These are phyloP conservation scores for Cucumis cinereus DNA, from an alignment of 306 rosid species.

Conservation along the genomic window DNA sequence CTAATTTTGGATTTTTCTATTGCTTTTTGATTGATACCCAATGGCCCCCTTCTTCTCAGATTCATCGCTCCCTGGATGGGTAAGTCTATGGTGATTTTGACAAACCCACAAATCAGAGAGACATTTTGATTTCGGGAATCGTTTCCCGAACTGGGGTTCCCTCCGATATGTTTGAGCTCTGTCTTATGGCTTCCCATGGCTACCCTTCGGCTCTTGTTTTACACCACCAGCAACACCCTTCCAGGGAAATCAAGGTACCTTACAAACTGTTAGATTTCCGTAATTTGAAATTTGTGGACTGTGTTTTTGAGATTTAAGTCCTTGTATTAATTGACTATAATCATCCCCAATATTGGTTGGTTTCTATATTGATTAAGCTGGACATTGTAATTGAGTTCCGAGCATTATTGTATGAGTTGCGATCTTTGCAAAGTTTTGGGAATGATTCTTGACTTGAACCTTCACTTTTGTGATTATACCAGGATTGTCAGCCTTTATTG, in stretches of 20 bases:
- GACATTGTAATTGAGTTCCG: background rate
- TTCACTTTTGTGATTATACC: constrained; percentile 10
- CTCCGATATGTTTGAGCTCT: constrained; percentile 17
- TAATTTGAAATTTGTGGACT: background rate
- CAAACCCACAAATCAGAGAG: constrained; percentile 10
- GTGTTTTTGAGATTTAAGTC: background rate
- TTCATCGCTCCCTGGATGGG: constrained; percentile 21
- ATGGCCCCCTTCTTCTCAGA: background rate
- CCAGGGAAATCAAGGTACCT: constrained; percentile 34
- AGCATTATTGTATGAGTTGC: background rate
- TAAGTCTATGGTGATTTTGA: constrained; percentile 24
- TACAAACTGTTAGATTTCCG: background rate
- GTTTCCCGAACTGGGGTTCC: constrained; percentile 20
- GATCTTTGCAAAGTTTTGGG: background rate
- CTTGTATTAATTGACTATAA: background rate
- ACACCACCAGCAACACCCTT: constrained; percentile 30
- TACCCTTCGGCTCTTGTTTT: constrained; percentile 44
- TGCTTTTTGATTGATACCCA: background rate
- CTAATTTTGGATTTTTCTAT: background rate
- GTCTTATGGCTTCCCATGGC: constrained; percentile 62
- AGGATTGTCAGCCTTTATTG: constrained; percentile 42
- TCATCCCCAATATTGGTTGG: background rate
- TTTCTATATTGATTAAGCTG: background rate
- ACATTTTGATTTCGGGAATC: constrained; percentile 15
- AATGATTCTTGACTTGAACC: background rate